Base-by-base conservation (phyloP, 2,329 filamentous ascomycete species). In the Diaporthe helianthi region DNA sequence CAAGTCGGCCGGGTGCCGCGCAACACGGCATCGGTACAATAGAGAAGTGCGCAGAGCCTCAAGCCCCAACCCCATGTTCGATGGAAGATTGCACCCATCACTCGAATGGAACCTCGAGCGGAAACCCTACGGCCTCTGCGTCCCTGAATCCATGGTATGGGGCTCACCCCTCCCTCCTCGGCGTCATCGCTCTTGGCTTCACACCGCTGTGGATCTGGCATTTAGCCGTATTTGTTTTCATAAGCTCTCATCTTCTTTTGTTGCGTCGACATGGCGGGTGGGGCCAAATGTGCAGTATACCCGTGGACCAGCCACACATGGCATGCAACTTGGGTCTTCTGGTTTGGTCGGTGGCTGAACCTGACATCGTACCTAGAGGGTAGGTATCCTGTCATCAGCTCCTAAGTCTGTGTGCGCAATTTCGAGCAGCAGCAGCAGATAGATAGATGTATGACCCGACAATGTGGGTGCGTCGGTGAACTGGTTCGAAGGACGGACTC, bases 171-270 rank as follows among this genome's bases (percentile, higher is more conserved):
- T 63, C n/a, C n/a, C n/a, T n/a, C n/a, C n/a, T n/a, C n/a, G n/a
- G n/a, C n/a, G n/a, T n/a, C n/a, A n/a, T n/a, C n/a, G 58, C 15
- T 4, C 41, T 63, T 29, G 36, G 58, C 58, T 49, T 36, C 44
- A 36, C 58, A 63, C 44, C 58, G 58, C 58, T 63, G 58, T 63
- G 58, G 58, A 63, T 49, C 58, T 36, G 58, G 33, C 17, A 47
- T 63, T 63, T 49, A 63, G 44, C 29, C 58, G 44, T 19, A 13
- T 49, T 13, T 47, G 58, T 49, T 12, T 49, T 49, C 58, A 36
- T 17, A 19, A 49, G 44, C 44, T 29, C 58, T 29, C 58, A 29
- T 49, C 29, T 49, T 49, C 24, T 15, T 36, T 19, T 49, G 8
- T 19, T 47, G 6, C 12, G 12, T 15, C 12, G 13, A 38, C 36